Base-by-base conservation (phyloP, 2,329 filamentous ascomycete species). In the Arthroderma uncinatum region DNA sequence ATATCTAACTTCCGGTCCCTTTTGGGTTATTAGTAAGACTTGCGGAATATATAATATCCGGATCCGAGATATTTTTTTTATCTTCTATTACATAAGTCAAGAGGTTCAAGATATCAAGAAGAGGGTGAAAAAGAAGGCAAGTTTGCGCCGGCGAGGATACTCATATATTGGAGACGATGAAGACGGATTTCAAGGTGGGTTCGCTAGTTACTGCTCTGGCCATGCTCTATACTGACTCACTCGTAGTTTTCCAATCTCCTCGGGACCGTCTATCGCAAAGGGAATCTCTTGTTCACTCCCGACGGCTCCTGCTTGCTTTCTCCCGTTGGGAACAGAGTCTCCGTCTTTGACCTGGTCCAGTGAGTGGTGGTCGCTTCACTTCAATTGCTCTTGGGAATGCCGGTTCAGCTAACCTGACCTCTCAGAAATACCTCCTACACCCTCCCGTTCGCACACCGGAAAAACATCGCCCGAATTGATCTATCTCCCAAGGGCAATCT, bases 261-360 rank as follows among this genome's bases (percentile, higher is more conserved):
- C 68, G 94, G 93, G 70, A 98, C 93, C 65, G 93, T 98, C 70
- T 98, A 97, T 79, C 89, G 90, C 77, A 89, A 91, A 82, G 93
- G 94, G 74, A 98, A 97, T 72, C 82, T 98, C 68, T 81, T 96
- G 70, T 98, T 94, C 78, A 94, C 89, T 66, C 89, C 91, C 60
- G 92, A 98, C 81, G 94, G 94, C 70, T 93, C 89, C 66, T 92
- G 89, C 75, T 81, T 98, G 63, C 88, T 94, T 67, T 98, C 93
- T 47, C 94, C 93, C 6, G 93, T 98, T 55, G 93, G 93, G 70
- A 98, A 97, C 75, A 81, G 90, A 69, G 90, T 98, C 60, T 89
- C 92, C 1, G 87, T 97, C 55, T 98, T 98, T 73, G 92, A 98
- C 71, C 79, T 98, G 48, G 87, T 96, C 67, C 91, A 97, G 90